Evolutionary conservation across 371 early-diverging fungal species (phyloP), one percentile per base, ranked within the genome.

Genomic region (Coemansia sp.): DNA sequence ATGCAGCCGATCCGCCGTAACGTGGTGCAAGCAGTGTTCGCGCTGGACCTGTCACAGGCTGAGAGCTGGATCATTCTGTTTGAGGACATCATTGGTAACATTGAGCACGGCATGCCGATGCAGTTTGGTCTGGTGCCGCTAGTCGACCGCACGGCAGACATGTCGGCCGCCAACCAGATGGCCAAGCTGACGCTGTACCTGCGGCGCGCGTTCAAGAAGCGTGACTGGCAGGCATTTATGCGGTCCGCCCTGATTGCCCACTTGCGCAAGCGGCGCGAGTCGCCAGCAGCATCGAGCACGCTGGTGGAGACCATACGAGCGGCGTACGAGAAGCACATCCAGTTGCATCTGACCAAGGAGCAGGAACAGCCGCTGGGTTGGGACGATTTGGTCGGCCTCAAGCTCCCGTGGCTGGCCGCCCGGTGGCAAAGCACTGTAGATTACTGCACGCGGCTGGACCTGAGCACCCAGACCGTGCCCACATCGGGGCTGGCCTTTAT

Each of bases 61-160:
- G 74, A 79, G 32, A 71, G 81, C 14, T 75, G 89, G 57, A 69
- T 79, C 34, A 64, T 81, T 4, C 42, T 91, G 4, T 66, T 74
- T 4, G 81, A 84, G 16, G 87, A 89, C 29, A 55, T 88, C 0
- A 42, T 84, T 38, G 67, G 77, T 34, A 84, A 83, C 66, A 75
- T 95, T 12, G 83, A 87, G 60, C 79, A 84, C 11, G 72, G 82
- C 6, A 71, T 92, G 24, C 95, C 95, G 8, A 75, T 97, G 58
- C 85, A 94, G 16, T 90, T 95, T 70, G 95, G 94, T 7, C 9
- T 94, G 8, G 78, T 90, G 16, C 90, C 93, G 0, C 61, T 90
- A 1, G 52, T 89, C 4, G 78, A 76, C 39, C 69, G 72, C 9
- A 65, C 70, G 0, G 58, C 69, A 4, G 1, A 31, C 54, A 43